These are phyloP conservation scores for Stenocarpella maydis DNA, from an alignment of 2,329 filamentous ascomycete genomes.

Conservation along the genomic window DNA sequence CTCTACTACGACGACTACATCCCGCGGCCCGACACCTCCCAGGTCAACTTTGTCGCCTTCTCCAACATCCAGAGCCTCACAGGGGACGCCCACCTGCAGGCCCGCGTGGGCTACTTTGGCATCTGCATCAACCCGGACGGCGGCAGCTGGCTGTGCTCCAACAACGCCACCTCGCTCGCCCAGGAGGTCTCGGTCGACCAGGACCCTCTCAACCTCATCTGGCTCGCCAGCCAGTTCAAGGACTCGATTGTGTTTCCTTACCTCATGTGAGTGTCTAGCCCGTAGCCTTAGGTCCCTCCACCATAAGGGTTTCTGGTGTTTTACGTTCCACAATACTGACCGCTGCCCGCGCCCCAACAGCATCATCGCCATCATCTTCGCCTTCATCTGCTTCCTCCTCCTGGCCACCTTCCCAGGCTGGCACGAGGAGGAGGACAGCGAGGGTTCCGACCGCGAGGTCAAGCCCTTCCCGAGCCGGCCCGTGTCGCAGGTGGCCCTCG, in stretches of 20 bases:
- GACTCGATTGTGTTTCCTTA: conserved; percentile 99
- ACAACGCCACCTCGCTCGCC: conserved; percentile 93
- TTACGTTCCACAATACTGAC: too few species aligned
- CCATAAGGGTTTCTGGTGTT: too few species aligned
- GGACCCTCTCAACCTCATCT: conserved; percentile 95
- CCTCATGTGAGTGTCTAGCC: conserved; percentile 73
- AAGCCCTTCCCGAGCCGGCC: conserved; percentile 93
- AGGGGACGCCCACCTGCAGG: conserved; percentile 82
- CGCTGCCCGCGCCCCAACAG: conserved; percentile 53
- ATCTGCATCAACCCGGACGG: conserved; percentile 94
- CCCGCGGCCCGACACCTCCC: conserved; percentile 81
- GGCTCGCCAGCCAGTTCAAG: conserved; percentile 97
- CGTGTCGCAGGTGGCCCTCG: conserved; percentile 90
- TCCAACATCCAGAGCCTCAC: conserved; percentile 91
- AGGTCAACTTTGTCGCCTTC: conserved; percentile 89
- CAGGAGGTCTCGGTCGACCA: conserved; percentile 89
- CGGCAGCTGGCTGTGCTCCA: conserved; percentile 92
- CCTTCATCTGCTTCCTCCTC: conserved; percentile 93
- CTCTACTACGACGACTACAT: conserved; percentile 93
- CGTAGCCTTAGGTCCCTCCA: too few species aligned
- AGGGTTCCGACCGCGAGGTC: conserved; percentile 86
- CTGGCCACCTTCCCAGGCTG: conserved; percentile 97
- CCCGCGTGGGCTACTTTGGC: conserved; percentile 96
- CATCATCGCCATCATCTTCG: conserved; percentile 97
- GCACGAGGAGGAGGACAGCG: conserved; percentile 87